Conservation (phyloP, 1,284 basidiomycete species). For the Xerocomus amazonicus region DNA sequence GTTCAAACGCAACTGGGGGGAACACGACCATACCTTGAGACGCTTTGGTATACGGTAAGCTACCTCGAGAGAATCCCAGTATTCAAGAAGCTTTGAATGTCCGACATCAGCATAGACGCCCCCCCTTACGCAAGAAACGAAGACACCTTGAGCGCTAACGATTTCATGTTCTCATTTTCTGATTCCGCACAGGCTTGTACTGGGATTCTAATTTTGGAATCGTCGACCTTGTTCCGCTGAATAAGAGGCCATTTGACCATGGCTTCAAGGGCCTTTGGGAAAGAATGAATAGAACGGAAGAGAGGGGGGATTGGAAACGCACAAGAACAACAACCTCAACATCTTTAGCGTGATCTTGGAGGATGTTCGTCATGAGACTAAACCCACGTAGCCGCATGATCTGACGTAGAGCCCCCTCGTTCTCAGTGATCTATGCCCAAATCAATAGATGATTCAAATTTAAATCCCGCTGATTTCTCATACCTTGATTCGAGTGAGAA, state of each 20-base stretch:
- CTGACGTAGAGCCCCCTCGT: constrained; percentile 75
- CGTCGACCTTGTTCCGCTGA: constrained; percentile 91
- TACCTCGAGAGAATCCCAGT: constrained; percentile 74
- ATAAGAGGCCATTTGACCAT: constrained; percentile 82
- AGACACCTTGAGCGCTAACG: constrained; percentile 57
- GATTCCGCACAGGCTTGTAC: constrained; percentile 56
- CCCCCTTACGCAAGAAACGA: not conserved
- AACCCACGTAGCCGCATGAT: constrained; percentile 94
- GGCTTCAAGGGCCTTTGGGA: constrained; percentile 63
- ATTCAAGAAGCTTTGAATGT: constrained; percentile 53
- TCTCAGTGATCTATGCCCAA: constrained; percentile 72
- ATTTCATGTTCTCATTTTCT: constrained; percentile 55
- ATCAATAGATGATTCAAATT: not conserved
- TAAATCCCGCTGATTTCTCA: constrained; percentile 10
- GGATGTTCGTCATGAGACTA: constrained; percentile 85
- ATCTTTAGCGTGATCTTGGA: constrained; percentile 79
- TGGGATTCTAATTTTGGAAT: constrained; percentile 72
- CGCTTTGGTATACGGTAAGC: constrained; percentile 86
- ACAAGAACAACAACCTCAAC: constrained; percentile 70
- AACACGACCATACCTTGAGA: constrained; percentile 40
- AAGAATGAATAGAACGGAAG: not conserved
- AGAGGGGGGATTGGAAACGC: constrained; percentile 23
- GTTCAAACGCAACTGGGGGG: not conserved
- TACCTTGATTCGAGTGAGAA: constrained; percentile 86
- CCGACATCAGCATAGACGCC: constrained; percentile 1